Base-by-base conservation (phyloP, 148 eudicot genomes). In the Oxyria digyna region DNA sequence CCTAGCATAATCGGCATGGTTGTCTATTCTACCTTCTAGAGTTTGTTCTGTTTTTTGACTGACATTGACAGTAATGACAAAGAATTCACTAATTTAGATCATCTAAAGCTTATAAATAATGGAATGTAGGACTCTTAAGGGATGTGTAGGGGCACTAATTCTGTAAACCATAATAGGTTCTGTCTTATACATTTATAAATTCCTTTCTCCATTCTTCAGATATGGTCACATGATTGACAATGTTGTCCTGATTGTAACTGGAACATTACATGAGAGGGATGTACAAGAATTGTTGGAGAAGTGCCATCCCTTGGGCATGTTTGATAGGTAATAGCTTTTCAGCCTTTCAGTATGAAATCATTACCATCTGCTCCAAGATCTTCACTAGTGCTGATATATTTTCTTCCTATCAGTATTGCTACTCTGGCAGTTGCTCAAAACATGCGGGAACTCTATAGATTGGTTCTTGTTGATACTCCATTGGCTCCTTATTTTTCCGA, bases 221-320 rank as follows among this genome's bases (percentile, higher is more conserved):
- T 91, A 91, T 72, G 97, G 97, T 68, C 96, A 92, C 82, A 92
- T 92, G 97, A 92, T 92, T 63, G 97, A 92, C 79, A 92, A 92
- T 82, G 96, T 92, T 74, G 97, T 92, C 70, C 87, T 92, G 42
- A 92, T 92, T 71, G 96, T 92, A 33, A 92, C 97, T 78, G 97
- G 97, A 77, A 89, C 97, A 49, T 85, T 92, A 87, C 97, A 92
- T 57, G 94, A 92, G 85, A 87, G 97, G 78, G 97, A 92, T 79
- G 93, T 89, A 62, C 97, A 92, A 50, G 97, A 92, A 74, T 72
- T 92, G 75, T 79, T 92, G 76, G 97, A 92, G 87, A 92, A 92
- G 71, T 92, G 97, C 67, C 97, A 92, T 63, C 97, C 97, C 43
- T 71, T 92, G 82, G 97, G 97, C 71, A 92, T 92, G 97, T 92